Evolutionary conservation across 2,329 filamentous ascomycete genomes (phyloP), one percentile per base, ranked within the genome.

Genomic region (Aureobasidium leucospermi): DNA sequence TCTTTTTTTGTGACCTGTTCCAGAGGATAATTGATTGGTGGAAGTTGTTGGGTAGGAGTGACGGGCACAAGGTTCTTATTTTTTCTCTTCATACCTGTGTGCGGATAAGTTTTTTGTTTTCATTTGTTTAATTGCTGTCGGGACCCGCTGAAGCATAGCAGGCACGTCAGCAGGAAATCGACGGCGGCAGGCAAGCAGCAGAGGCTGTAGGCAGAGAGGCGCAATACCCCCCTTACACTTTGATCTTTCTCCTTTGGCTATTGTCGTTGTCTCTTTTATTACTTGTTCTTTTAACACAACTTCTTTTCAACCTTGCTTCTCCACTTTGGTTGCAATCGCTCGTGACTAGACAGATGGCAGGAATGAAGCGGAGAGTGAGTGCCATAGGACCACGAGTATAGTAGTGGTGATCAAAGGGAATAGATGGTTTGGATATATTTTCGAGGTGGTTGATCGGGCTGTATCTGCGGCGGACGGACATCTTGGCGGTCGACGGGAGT

Each of bases 141-240:
- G 31, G 34, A 59, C 7, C 38, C 19, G 43, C 43, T 58, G 43
- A 47, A 58, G 32, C 45, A 58, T 49, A 49, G 55, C 55, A 58
- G 55, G 55, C 55, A 48, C 49, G 46, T 51, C 57, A 49, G 57
- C 57, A 51, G 57, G 38, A 43, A 29, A 52, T 16, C 38, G 29
- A 15, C 39, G 51, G 51, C 39, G 51, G 39, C 51, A 43, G 51
- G 39, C 39, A 39, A 55, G 51, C 51, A 55, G 39, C 29, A 55
- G 51, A 42, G 29, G 51, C 39, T 42, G 51, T 34, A 38, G 39
- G 29, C 41, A 38, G 52, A 57, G 42, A 57, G 52, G 41, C 52
- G 52, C 52, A 57, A 57, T 57, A 57, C 52, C 52, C 52, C 42
- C 41, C 46, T 55, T 57, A 57, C 39, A 34, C 31, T 46, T 46